Evolutionary conservation across 2,329 filamentous ascomycete genomes (phyloP), one percentile per base, ranked within the genome.

Genomic region (Lecanoromycetidae sp.): DNA sequence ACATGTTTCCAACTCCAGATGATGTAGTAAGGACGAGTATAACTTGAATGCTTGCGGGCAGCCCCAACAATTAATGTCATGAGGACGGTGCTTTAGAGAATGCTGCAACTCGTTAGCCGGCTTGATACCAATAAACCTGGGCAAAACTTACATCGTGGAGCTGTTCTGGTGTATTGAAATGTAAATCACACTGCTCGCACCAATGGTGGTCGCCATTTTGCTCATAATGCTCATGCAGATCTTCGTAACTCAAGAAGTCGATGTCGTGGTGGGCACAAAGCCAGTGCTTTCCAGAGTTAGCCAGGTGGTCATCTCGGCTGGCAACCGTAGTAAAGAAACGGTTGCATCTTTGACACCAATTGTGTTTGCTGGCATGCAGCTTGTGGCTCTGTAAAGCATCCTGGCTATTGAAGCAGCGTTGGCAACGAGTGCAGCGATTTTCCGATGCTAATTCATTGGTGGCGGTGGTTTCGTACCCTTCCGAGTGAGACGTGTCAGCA

Each of bases 41-140:
- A 4, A 25, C 9, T 25, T n/a, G 22, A 45, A 45, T 2, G 5
- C 22, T 12, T 19, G 26, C 4, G 23, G 9, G 5, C 34, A 45
- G 32, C 33, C 43, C 43, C 43, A 38, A 19, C 43, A 45, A 1
- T 29, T 26, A 10, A 38, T 45, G 4, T 45, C 25, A 10, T 27
- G 6, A 5, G 20, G 23, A 12, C 15, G 17, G 10, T 45, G 43
- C 12, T 12, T 38, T 1, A 23, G 1, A n/a, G 19, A 3, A 13
- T 45, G 15, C 33, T 45, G 17, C 26, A 17, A 25, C 6, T n/a
- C n/a, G n/a, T n/a, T n/a, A n/a, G n/a, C n/a, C n/a, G n/a, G n/a
- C n/a, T n/a, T n/a, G 27, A 20, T 4, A 32, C 33, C 2, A 34
- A 19, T 8, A 8, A 4, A 29, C 8, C 15, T 33, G 6, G 4